These are phyloP conservation scores for Udeniomyces megalosporus DNA, from an alignment of 768 basidiomycete genomes.

Conservation along the genomic window DNA sequence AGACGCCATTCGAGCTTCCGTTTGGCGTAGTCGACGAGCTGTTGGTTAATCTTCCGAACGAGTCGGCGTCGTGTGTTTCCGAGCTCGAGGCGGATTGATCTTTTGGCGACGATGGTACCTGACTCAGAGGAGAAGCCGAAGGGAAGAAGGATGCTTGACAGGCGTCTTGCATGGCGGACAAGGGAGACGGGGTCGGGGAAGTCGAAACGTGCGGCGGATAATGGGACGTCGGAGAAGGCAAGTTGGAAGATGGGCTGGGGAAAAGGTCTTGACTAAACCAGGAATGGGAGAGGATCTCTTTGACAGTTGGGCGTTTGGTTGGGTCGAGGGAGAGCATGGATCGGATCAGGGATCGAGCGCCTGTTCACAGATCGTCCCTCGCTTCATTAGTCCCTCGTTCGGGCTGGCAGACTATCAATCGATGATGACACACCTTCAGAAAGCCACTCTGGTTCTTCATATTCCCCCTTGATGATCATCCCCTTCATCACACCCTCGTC, in stretches of 20 bases:
- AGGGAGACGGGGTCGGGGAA: not conserved
- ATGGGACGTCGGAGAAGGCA: not conserved
- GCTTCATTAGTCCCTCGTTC: too few species aligned
- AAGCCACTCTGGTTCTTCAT: conserved; percentile 85
- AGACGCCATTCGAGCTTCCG: conserved; percentile 20
- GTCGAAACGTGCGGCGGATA: not conserved
- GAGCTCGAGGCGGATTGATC: too few species aligned
- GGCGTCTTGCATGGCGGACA: conserved; percentile 14
- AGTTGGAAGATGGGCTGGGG: conserved; percentile 2
- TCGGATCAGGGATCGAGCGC: conserved; percentile 67
- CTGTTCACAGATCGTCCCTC: conserved; percentile 33
- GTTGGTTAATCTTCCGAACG: too few species aligned
- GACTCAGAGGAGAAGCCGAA: conserved; percentile 5
- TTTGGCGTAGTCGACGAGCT: conserved; percentile 21
- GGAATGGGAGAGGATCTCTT: conserved; percentile 65
- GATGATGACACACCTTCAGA: conserved; percentile 45
- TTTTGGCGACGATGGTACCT: too few species aligned
- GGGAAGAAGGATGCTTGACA: not conserved
- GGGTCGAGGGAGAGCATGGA: conserved; percentile 64
- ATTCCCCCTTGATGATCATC: conserved; percentile 69
- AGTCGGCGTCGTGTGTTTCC: too few species aligned
- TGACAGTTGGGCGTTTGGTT: conserved; percentile 55
- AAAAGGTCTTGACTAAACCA: conserved; percentile 48
- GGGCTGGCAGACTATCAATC: too few species aligned
- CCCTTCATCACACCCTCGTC: conserved; percentile 57